These are phyloP conservation scores for Populus trichocarpa DNA, from an alignment of 441 rosid species.

Conservation along the genomic window DNA sequence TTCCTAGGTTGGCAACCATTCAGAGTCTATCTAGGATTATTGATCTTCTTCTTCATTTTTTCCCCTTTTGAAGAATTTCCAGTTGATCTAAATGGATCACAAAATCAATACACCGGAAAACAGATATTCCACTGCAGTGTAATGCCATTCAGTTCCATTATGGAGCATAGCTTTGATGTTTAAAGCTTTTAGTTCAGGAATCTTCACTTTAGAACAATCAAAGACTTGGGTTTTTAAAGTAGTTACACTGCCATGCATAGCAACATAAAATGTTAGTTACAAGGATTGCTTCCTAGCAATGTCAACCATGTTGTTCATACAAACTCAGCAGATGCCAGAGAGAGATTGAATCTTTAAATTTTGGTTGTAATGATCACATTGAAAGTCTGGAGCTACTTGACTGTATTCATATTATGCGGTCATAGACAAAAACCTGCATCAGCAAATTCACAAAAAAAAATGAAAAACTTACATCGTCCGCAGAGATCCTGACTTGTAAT, in stretches of 20 bases:
- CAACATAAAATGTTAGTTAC: neutral
- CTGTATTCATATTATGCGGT: neutral
- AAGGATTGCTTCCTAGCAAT: neutral
- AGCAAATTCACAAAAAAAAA: conserved; percentile 1
- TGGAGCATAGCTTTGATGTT: neutral
- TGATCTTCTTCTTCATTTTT: neutral
- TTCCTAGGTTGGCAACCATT: neutral
- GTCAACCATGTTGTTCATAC: neutral
- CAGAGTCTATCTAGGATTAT: neutral
- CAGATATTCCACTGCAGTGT: neutral
- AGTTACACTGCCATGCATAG: neutral
- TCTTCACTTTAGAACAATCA: neutral
- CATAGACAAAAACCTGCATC: neutral
- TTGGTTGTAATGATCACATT: neutral
- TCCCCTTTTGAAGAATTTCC: neutral
- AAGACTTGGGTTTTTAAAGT: neutral
- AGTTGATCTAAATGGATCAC: neutral
- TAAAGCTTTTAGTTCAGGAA: neutral
- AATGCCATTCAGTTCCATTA: neutral
- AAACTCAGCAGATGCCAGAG: neutral
- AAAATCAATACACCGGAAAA: neutral
- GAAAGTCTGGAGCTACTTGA: neutral
- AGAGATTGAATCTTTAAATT: too few species aligned
- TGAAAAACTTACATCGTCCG: conserved; percentile 70
- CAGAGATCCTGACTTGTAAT: conserved; percentile 80